These are phyloP conservation scores for Sporisorium scitamineum DNA, from an alignment of 1,284 basidiomycete species.

Conservation along the genomic window DNA sequence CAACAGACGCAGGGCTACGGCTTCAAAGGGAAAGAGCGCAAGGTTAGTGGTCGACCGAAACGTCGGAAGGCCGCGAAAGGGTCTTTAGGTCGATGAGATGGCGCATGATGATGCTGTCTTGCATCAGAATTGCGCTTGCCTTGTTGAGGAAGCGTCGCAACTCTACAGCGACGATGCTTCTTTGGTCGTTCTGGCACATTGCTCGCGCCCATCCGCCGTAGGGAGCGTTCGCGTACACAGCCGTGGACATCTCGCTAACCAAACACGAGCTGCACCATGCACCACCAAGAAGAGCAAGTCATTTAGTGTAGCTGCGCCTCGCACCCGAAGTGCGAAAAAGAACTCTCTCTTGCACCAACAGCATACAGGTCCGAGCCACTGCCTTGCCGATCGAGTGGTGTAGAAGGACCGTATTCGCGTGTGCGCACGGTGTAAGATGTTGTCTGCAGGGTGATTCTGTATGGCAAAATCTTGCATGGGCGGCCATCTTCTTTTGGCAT, in stretches of 20 bases:
- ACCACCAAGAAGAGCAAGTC: too few species aligned
- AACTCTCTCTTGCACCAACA: not conserved
- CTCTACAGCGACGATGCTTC: not conserved
- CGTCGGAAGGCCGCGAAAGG: not conserved
- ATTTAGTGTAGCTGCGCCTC: too few species aligned
- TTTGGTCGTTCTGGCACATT: not conserved
- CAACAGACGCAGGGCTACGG: not conserved
- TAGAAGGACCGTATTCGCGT: not conserved
- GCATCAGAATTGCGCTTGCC: not conserved
- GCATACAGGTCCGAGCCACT: not conserved
- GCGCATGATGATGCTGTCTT: constrained; percentile 1
- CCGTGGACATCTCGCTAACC: not conserved
- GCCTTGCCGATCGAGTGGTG: not conserved
- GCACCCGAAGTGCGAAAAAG: not conserved
- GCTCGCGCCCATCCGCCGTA: not conserved
- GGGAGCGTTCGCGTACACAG: not conserved
- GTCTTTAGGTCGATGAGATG: not conserved
- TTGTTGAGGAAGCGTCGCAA: not conserved
- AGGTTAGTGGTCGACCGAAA: not conserved
- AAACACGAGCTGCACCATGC: too few species aligned
- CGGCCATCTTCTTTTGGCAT: too few species aligned
- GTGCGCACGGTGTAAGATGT: not conserved
- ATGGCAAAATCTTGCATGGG: not conserved
- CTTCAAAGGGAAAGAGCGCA: not conserved
- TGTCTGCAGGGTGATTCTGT: not conserved